Evolutionary conservation across 768 basidiomycete genomes (phyloP), one percentile per base, ranked within the genome.

Genomic region (Dictyophora rubrovolvata): DNA sequence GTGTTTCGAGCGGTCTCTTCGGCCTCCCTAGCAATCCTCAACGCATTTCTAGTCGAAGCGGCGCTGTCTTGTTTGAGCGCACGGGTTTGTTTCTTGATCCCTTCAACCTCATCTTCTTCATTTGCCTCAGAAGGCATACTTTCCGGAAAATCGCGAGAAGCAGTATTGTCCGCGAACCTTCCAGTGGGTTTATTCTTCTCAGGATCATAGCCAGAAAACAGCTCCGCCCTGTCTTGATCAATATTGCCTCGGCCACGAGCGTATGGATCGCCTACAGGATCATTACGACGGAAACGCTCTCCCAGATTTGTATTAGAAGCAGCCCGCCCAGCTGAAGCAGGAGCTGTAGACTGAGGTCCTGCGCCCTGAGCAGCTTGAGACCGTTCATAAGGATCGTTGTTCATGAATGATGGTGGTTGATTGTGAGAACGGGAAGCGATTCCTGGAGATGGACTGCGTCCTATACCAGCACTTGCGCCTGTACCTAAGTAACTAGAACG

Each of bases 1-100:
- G 95, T 99, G 60, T 84, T 85, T 49, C 88, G 76, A 35, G 89
- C 95, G 11, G 93, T 95, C 71, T 99, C 95, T 71, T 97, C 95
- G 0, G 95, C 93, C 71, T 98, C 93, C n/a, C 86, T 79, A 42
- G 94, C 95, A 69, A 97, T 79, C 48, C 93, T 80, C 54, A 99
- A 77, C 12, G 95, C 95, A 72, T 98, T 97, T 65, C 94, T 77
- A 0, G 93, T 89, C 16, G 89, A 87, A 56, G 82, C 85, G 51
- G 94, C 85, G 68, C 85, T 87, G 65, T 97, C 94, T 72, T 97
- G 93, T 73, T 99, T 98, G 62, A 87, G 69, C 66, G 81, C 89
- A 59, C 85, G 80, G 61, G 89, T 93, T 72, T 93, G 86, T 66
- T 90, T 83, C 74, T 96, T 97, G 73, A 99, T 97, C 22, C 86